Evolutionary conservation across 768 basidiomycete species (phyloP), one percentile per base, ranked within the genome.

Genomic region (Tylopilus rubrobrunneus): DNA sequence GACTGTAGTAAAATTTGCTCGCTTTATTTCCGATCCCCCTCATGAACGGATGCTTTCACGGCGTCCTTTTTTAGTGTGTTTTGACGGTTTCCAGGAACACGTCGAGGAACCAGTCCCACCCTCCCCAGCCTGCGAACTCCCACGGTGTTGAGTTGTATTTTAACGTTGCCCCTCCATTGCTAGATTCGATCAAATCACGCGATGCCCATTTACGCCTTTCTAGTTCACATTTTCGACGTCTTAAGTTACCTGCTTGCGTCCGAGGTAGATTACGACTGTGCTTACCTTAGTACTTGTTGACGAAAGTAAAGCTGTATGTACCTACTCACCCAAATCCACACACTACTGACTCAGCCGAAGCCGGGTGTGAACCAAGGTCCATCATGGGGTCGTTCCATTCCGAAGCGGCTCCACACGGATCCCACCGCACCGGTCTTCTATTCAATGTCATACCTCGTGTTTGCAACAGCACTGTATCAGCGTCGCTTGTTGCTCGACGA

Each of bases 1-100:
- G 39, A 52, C 52, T 56, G 52, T 62, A 58, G 44, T 49, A 34
- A 41, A 37, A n/a, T 36, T 15, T n/a, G 12, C 40, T 41, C 9
- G 40, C 45, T 57, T 55, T 55, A 53, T 51, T 49, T 40, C 29
- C 29, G 23, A 14, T 19, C 27, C 49, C 40, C 28, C 34, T 17
- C 53, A 46, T 21, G 28, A n/a, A 36, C 44, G 21, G 19, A 25
- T 17, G 31, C 25, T 48, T 48, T 57, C 31, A 7, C 40, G 19
- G 34, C 3, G 5, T 44, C 45, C 19, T 47, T 36, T 52, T 46
- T 46, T 40, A 27, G 37, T 29, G 9, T 42, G 53, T 61, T 59
- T 58, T 21, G 55, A 64, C 61, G 55, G 57, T 58, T 45, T 63
- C 56, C 64, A 66, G 54, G 56, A 45, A 60, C 58, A 34, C 40